Evolutionary conservation across 73 alveolate species (phyloP).

Genomic region (Tetrahymena borealis): DNA sequence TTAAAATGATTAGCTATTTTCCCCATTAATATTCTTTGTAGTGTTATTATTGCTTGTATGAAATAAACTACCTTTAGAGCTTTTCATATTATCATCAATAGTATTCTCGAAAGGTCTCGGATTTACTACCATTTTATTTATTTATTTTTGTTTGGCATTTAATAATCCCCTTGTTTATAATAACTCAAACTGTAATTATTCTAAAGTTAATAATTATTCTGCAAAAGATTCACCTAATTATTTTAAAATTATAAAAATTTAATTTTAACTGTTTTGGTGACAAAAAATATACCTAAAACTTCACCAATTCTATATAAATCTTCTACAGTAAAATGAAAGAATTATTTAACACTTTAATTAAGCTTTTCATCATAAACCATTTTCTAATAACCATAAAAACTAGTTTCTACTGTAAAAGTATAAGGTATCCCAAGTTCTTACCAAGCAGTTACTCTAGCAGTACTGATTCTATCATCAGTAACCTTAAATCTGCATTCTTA

Average conservation of each 20-base stretch:
- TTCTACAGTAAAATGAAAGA: background rate
- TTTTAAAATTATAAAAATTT: background rate
- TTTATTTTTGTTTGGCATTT: background rate
- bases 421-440: constrained; percentile 49
- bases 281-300: background rate
- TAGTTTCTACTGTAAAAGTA: constrained; percentile 53
- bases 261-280: background rate
- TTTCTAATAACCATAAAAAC: constrained; percentile 44
- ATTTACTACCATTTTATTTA: background rate
- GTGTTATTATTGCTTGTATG: background rate
- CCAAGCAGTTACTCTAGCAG: constrained; percentile 65
- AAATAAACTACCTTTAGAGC: background rate
- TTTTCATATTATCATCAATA: background rate
- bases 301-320: constrained; percentile 12
- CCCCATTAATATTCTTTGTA: background rate
- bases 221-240: background rate
- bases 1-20: background rate
- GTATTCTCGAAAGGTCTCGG: background rate
- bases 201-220: background rate
- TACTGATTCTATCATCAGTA: constrained; percentile 43
- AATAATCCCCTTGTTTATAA: background rate
- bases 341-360: background rate
- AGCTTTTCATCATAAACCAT: constrained; percentile 15
- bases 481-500: constrained; percentile 54
- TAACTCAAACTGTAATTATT: background rate